phyloP scores from a whole-genome alignment of 305 asterid genomes.

The Solanum hybrid region DNA sequence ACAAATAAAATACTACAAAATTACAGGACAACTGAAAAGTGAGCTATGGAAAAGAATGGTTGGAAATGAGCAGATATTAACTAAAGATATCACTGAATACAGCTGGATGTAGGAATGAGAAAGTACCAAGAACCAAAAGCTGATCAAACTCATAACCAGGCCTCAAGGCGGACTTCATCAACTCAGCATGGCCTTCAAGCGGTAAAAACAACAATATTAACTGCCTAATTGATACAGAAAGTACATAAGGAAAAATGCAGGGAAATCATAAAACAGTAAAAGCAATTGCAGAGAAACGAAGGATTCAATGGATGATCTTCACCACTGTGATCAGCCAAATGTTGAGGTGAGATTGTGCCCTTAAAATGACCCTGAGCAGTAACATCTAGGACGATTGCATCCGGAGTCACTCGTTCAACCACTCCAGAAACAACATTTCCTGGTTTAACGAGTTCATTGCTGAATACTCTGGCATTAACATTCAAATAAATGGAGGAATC shows the following conservation, averaged over 20 bases:
- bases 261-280: background rate
- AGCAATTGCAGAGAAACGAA: background rate
- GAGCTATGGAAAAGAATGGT: background rate
- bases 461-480: constrained; percentile 31
- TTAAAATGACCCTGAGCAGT: constrained; percentile 43
- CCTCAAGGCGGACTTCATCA: constrained; percentile 53
- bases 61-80: background rate
- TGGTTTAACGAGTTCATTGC: constrained; percentile 42
- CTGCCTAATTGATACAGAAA: background rate
- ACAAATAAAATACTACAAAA: background rate
- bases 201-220: constrained; percentile 15
- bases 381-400: constrained; percentile 45
- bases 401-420: constrained; percentile 59
- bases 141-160: constrained; percentile 81
- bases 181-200: constrained; percentile 59
- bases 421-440: constrained; percentile 84
- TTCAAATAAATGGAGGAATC: background rate
- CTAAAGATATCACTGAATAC: background rate
- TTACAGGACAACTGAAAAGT: background rate
- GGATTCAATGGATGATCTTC: constrained; percentile 1
- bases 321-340: constrained; percentile 90
- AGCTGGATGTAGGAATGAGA: background rate
- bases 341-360: constrained; percentile 75
- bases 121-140: constrained; percentile 84
- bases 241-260: background rate